Conservation (phyloP, 2,329 filamentous ascomycete species). For the Curvularia verruculosa region DNA sequence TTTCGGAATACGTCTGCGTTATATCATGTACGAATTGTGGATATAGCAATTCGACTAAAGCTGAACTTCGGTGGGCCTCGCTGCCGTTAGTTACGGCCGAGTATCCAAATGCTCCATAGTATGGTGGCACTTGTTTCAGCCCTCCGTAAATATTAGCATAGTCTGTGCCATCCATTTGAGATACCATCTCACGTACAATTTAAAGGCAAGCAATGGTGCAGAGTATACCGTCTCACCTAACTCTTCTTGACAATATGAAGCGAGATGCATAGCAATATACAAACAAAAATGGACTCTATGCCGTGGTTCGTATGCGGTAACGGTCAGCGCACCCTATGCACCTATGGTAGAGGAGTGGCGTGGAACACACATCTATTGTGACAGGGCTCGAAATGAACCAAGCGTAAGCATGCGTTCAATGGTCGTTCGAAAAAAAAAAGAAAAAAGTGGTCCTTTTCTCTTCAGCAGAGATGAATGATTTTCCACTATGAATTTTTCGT, state of each 20-base stretch:
- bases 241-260: not conserved
- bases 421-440: not conserved
- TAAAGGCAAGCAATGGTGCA: not conserved
- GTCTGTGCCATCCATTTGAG: not conserved
- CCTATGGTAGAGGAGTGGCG: not conserved
- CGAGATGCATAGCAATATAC: not conserved
- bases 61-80: not conserved
- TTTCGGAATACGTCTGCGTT: not conserved
- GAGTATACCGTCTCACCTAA: not conserved
- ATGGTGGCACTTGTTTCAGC: not conserved
- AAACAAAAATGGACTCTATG: not conserved
- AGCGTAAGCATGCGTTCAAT: not conserved
- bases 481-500: not conserved
- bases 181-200: not conserved
- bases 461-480: not conserved
- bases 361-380: not conserved
- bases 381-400: not conserved
- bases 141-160: not conserved
- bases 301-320: not conserved
- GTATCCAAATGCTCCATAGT: not conserved
- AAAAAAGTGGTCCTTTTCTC: not conserved
- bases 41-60: not conserved
- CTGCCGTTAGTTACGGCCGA: not conserved
- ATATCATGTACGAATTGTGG: not conserved
- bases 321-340: not conserved